Percentiles rank a stretch among this genome's conserved stretches.
Evolutionary conservation across 2,329 filamentous ascomycete species (phyloP).

Genomic region (Colletotrichum sp.): DNA sequence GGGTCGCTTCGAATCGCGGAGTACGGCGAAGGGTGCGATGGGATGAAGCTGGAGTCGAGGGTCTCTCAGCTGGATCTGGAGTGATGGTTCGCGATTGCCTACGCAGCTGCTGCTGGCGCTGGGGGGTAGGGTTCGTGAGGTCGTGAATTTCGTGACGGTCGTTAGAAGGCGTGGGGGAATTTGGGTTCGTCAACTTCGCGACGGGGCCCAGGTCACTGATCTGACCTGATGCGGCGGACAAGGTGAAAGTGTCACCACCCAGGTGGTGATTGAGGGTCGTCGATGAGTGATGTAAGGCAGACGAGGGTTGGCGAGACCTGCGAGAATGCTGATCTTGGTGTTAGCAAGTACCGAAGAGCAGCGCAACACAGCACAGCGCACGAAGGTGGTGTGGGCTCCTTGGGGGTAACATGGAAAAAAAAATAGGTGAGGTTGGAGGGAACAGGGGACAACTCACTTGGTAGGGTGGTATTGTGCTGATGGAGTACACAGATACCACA

Average conservation of each 20-base stretch:
- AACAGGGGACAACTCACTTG: slow-evolving; percentile 12
- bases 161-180: slow-evolving; percentile 44
- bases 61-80: slow-evolving; percentile 43
- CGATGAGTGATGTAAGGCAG: not conserved
- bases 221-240: slow-evolving; percentile 47
- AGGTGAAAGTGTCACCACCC: slow-evolving; percentile 50
- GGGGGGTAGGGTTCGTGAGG: slow-evolving; percentile 40
- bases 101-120: slow-evolving; percentile 45
- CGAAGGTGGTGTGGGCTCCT: slow-evolving; percentile 8
- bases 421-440: slow-evolving; percentile 17
- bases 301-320: not conserved
- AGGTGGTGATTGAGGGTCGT: slow-evolving; percentile 33
- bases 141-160: slow-evolving; percentile 62
- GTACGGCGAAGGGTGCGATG: slow-evolving; percentile 55
- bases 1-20: slow-evolving; percentile 51
- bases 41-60: slow-evolving; percentile 49
- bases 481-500: slow-evolving; percentile 5
- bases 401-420: slow-evolving; percentile 4
- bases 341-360: slow-evolving; percentile 8
- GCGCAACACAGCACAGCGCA: not conserved
- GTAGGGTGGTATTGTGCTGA: slow-evolving; percentile 17
- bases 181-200: slow-evolving; percentile 52
- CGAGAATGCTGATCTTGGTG: slow-evolving; percentile 4
- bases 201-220: slow-evolving; percentile 37
- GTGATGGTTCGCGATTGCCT: slow-evolving; percentile 41